phyloP scores from a whole-genome alignment of 1,139 yeast genomes.

The Suhomyces panamericanus region DNA sequence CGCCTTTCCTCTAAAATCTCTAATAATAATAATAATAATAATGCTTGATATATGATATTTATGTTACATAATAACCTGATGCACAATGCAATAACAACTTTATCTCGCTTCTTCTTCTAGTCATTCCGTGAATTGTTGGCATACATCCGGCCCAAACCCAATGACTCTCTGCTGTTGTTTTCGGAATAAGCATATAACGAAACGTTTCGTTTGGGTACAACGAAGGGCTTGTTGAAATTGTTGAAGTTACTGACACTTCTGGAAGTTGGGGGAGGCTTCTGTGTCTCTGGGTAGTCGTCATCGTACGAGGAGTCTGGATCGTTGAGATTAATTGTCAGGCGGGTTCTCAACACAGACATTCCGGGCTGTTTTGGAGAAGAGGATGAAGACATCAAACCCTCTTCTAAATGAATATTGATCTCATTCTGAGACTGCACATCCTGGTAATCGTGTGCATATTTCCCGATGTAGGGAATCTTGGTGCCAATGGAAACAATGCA shows the following conservation, averaged over 20 bases:
- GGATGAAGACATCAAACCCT: slow-evolving; percentile 27
- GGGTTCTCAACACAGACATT: slow-evolving; percentile 35
- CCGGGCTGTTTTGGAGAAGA: slow-evolving; percentile 17
- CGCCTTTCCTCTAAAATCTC: too few species aligned
- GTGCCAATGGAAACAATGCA: slow-evolving; percentile 3
- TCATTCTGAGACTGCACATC: slow-evolving; percentile 17
- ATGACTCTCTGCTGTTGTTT: slow-evolving; percentile 31
- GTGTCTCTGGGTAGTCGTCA: neutral
- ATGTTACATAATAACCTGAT: too few species aligned
- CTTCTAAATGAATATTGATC: slow-evolving; percentile 32
- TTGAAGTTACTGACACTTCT: slow-evolving; percentile 26
- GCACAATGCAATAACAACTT: too few species aligned
- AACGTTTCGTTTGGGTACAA: slow-evolving; percentile 30
- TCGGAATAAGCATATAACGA: slow-evolving; percentile 23
- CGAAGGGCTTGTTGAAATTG: slow-evolving; percentile 36
- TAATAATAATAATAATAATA: too few species aligned
- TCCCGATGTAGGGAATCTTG: slow-evolving; percentile 6
- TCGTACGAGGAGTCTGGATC: slow-evolving; percentile 18
- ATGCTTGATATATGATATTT: too few species aligned
- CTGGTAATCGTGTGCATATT: slow-evolving; percentile 6
- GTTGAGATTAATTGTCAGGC: slow-evolving; percentile 40
- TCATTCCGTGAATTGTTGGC: slow-evolving; percentile 1
- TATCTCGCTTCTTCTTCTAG: neutral
- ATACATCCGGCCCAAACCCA: slow-evolving; percentile 20
- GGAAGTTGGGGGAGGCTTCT: slow-evolving; percentile 4